Evolutionary conservation across 1,284 basidiomycete genomes (phyloP).

Genomic region (Spongispora temasekensis): DNA sequence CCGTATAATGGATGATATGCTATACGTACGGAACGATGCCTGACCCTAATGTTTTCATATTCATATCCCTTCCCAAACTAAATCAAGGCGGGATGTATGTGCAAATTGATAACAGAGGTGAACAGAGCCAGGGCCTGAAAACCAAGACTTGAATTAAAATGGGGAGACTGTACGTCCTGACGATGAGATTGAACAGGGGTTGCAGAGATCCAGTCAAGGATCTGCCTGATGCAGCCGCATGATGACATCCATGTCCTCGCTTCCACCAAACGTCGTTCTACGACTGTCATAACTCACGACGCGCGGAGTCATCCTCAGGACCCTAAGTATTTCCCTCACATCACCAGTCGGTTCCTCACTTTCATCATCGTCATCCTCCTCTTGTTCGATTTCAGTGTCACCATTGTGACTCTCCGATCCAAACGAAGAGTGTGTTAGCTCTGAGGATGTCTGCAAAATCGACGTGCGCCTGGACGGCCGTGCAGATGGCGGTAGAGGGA

Average conservation of each 20-base stretch:
- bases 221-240: conserved; percentile 10
- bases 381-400: neutral
- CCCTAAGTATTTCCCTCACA: conserved; percentile 14
- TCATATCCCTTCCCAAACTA: conserved; percentile 11
- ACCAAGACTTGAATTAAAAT: conserved; percentile 1
- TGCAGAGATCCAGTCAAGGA: conserved; percentile 5
- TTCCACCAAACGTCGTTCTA: conserved; percentile 33
- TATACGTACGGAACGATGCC: conserved; percentile 14
- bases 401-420: conserved; percentile 1
- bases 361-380: neutral
- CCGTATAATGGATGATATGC: conserved; percentile 11
- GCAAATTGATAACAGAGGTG: conserved; percentile 3
- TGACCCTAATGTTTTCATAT: conserved; percentile 7
- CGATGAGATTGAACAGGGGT: neutral
- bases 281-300: conserved; percentile 17
- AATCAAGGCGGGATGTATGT: conserved; percentile 1
- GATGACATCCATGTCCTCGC: conserved; percentile 27
- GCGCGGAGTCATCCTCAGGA: conserved; percentile 8
- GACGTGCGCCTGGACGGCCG: conserved; percentile 35
- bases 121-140: conserved; percentile 9
- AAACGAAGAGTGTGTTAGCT: conserved; percentile 22
- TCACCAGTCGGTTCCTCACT: conserved; percentile 11
- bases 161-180: neutral
- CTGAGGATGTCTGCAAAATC: conserved; percentile 48
- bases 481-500: conserved; percentile 60